These are phyloP conservation scores for Anisodus acutangulus DNA, from an alignment of 257 asterid genomes.

Conservation along the genomic window DNA sequence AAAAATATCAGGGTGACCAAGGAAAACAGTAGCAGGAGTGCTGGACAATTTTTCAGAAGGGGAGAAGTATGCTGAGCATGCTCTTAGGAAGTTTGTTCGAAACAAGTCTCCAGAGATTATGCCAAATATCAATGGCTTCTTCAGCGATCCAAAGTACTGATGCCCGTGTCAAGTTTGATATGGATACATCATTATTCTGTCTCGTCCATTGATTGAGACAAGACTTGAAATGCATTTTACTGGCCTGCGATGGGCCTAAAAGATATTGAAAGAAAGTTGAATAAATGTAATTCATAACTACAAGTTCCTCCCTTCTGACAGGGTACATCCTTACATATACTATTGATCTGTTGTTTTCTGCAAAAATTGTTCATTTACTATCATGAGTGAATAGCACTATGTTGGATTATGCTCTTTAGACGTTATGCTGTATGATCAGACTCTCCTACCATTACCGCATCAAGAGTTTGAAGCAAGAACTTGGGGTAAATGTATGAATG, in stretches of 20 bases:
- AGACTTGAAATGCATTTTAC: conserved; percentile 31
- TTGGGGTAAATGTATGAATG: neutral
- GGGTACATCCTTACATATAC: neutral
- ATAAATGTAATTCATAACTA: conserved; percentile 29
- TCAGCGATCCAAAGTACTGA: conserved; percentile 55
- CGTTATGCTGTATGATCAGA: neutral
- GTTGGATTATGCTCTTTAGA: neutral
- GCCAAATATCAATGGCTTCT: conserved; percentile 73
- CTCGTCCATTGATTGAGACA: neutral
- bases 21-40: conserved; percentile 84
- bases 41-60: conserved; percentile 79
- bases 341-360: neutral
- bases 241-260: conserved; percentile 35
- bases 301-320: neutral
- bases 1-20: conserved; percentile 61
- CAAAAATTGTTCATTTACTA: neutral
- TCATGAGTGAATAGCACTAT: neutral
- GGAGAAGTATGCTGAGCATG: conserved; percentile 66
- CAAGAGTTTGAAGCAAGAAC: neutral
- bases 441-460: neutral
- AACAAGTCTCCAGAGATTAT: conserved; percentile 69
- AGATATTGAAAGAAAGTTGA: conserved; percentile 36
- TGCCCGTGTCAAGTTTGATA: conserved; percentile 15
- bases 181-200: conserved; percentile 29
- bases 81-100: conserved; percentile 73